Conservation (phyloP, 139 green algal genomes). For the Closterium sp. region DNA sequence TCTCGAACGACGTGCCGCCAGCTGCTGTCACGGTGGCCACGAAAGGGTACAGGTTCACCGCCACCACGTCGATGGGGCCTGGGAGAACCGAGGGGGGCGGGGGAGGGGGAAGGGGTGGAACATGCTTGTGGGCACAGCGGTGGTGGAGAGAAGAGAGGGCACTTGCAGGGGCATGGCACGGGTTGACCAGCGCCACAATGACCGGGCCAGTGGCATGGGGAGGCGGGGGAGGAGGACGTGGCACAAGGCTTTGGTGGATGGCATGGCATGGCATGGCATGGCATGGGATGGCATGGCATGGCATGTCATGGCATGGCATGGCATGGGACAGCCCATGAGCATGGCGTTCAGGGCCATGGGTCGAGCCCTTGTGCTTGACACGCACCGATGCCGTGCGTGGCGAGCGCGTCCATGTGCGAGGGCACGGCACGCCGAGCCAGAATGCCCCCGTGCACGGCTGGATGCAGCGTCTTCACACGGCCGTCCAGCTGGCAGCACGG, state of each 20-base stretch:
- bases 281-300: too few relatives aligned
- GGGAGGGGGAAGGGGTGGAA: too few relatives aligned
- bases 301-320: too few relatives aligned
- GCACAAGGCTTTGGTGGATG: not conserved
- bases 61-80: constrained; percentile 88
- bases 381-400: constrained; percentile 75
- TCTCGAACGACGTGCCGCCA: constrained; percentile 67
- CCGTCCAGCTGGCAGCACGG: constrained; percentile 57
- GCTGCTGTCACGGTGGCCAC: constrained; percentile 65
- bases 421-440: constrained; percentile 79
- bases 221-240: too few relatives aligned
- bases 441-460: constrained; percentile 94
- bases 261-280: not conserved
- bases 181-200: not conserved
- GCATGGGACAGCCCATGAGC: too few relatives aligned
- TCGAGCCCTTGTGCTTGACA: not conserved
- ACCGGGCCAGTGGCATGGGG: too few relatives aligned
- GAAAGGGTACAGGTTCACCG: constrained; percentile 99
- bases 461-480: constrained; percentile 98
- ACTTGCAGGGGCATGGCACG: not conserved
- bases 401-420: constrained; percentile 82
- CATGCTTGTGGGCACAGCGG: too few relatives aligned
- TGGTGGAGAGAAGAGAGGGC: too few relatives aligned
- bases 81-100: not conserved
- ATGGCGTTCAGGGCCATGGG: too few relatives aligned